Evolutionary conservation across 2,329 filamentous ascomycete genomes (phyloP), one percentile per base, ranked within the genome.

Genomic region (Rhinocladiella mackenziei): DNA sequence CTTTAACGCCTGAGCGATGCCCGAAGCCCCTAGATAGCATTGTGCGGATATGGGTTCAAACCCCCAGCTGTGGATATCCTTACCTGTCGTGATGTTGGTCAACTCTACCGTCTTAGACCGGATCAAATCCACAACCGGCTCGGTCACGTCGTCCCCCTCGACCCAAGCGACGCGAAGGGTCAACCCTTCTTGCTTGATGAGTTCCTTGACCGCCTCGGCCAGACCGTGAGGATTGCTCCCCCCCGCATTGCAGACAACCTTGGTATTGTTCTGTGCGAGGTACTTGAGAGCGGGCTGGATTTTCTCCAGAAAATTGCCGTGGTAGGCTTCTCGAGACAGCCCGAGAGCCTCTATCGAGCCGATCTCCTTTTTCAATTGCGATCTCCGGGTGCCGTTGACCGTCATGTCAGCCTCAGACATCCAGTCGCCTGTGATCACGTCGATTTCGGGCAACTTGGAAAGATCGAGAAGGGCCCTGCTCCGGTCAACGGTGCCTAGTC

Each of bases 171-270:
- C 65, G 4, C 73, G 43, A 47, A 61, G 64, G 10, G 64, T 56
- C 10, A 65, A 50, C 62, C 70, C 39, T 19, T 6, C 25, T 17
- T 36, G 13, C 19, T 51, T 55, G 11, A 23, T 31, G n/a, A 39
- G 19, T 6, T 42, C 26, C 38, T 48, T 14, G 5, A 39, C 30
- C 39, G 68, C 67, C 36, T 69, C 53, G 2, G 75, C 73, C 9
- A 80, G 54, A 0, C 68, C 72, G 43, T 66, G 64, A 0, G 76
- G 76, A 45, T 79, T 74, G 10, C 73, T 65, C 2, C 70, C 74
- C 1, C 77, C 77, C 2, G 76, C 76, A 53, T 80, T 78, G 39
- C 77, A 62, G 17, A 76, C 64, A 5, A 79, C 62, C 49, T 75
- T 77, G 60, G 78, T 78, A 0, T 64, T 55, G 45, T 14, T 26